Evolutionary conservation across 208 protist species (phyloP).

Genomic region (Paratrypanosoma confusum): DNA sequence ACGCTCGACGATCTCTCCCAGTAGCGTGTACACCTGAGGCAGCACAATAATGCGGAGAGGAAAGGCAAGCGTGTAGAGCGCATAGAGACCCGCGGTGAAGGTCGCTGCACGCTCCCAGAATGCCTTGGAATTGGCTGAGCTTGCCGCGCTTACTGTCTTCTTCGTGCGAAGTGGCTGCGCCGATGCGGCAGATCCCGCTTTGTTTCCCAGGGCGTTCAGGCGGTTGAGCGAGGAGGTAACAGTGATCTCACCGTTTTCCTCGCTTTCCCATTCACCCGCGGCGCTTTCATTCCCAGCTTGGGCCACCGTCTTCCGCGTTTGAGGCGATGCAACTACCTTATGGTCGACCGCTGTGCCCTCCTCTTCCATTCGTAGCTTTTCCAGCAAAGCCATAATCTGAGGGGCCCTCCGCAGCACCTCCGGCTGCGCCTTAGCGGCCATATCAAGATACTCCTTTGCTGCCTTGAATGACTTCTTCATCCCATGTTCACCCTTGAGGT

Average conservation of each 20-base stretch:
- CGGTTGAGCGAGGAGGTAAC: slow-evolving; percentile 9
- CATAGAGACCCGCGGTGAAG: slow-evolving; percentile 35
- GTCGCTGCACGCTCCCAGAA: slow-evolving; percentile 75
- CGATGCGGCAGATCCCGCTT: slow-evolving; percentile 4
- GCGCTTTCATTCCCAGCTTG: background rate
- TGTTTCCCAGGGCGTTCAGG: slow-evolving; percentile 31
- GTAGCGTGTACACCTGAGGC: slow-evolving; percentile 49
- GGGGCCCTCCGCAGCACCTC: slow-evolving; percentile 56
- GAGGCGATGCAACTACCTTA: background rate
- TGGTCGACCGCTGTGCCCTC: slow-evolving; percentile 5
- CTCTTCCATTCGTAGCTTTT: slow-evolving; percentile 54
- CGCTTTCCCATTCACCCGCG: background rate
- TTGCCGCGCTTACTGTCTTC: no score
- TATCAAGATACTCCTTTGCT: slow-evolving; percentile 71
- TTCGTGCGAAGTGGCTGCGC: background rate
- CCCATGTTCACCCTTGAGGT: slow-evolving; percentile 78
- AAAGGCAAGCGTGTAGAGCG: slow-evolving; percentile 64
- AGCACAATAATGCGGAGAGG: slow-evolving; percentile 66
- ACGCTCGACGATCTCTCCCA: slow-evolving; percentile 42
- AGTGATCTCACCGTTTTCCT: background rate
- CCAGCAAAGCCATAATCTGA: slow-evolving; percentile 49
- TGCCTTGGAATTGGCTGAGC: slow-evolving; percentile 21
- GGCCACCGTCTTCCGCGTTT: slow-evolving; percentile 4
- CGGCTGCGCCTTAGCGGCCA: slow-evolving; percentile 33
- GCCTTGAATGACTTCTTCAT: slow-evolving; percentile 46